Evolutionary conservation across 495 filamentous ascomycete genomes (phyloP).

Genomic region (Penicillium maclennaniae): DNA sequence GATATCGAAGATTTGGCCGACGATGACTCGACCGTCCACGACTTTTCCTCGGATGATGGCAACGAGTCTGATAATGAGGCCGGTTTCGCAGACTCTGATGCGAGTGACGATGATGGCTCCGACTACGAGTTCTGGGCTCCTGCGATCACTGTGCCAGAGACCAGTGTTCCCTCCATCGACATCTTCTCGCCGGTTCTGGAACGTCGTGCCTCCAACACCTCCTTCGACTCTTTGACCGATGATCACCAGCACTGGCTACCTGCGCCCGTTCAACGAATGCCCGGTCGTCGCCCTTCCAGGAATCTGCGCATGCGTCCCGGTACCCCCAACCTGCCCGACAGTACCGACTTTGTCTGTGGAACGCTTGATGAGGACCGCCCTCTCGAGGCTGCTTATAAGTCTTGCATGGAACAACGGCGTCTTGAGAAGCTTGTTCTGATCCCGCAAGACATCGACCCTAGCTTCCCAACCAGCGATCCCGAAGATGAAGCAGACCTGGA

Average conservation of each 20-base stretch:
- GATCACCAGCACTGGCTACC: constrained; percentile 34
- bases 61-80: constrained; percentile 96
- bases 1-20: constrained; percentile 54
- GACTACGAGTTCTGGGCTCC: constrained; percentile 79
- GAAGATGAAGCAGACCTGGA: constrained; percentile 78
- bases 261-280: constrained; percentile 24
- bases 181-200: constrained; percentile 42
- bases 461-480: constrained; percentile 88
- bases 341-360: constrained; percentile 96
- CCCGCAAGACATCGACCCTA: constrained; percentile 96
- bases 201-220: constrained; percentile 57
- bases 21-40: constrained; percentile 61
- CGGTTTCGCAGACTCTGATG: constrained; percentile 87
- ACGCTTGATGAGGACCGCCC: constrained; percentile 93
- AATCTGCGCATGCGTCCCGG: constrained; percentile 54
- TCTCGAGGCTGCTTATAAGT: constrained; percentile 88
- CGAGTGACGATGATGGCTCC: constrained; percentile 64
- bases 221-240: constrained; percentile 59
- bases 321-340: constrained; percentile 86
- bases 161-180: constrained; percentile 48
- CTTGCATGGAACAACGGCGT: constrained; percentile 74
- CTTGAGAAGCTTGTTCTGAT: constrained; percentile 71
- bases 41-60: constrained; percentile 62
- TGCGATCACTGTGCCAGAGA: constrained; percentile 53
- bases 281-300: constrained; percentile 34